A percentile compares a stretch with the other conserved stretches of the same genome.
These are phyloP conservation scores for Rostrohypoxylon terebratum DNA, from an alignment of 495 filamentous ascomycete genomes.

Conservation along the genomic window DNA sequence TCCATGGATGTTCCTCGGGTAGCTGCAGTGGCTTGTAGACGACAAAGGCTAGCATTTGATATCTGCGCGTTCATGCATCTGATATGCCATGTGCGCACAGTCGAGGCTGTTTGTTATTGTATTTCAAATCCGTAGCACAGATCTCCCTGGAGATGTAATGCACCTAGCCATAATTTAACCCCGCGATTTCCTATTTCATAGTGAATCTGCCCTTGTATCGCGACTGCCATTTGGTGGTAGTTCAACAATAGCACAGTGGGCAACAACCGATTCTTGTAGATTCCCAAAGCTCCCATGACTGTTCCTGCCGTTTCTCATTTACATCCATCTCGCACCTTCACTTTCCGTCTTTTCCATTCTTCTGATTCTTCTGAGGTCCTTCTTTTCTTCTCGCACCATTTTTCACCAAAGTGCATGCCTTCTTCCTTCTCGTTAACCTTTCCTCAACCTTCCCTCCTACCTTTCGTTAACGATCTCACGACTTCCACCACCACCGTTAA, in stretches of 20 bases:
- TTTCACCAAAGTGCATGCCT: neutral
- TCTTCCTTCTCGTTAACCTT: neutral
- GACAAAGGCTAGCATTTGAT: constrained; percentile 21
- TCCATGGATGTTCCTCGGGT: constrained; percentile 26
- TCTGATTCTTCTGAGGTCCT: neutral
- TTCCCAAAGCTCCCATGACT: neutral
- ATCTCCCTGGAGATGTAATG: constrained; percentile 6
- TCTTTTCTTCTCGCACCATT: neutral
- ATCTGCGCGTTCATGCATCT: constrained; percentile 8
- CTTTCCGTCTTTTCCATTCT: neutral
- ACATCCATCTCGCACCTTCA: neutral
- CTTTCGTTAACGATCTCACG: neutral
- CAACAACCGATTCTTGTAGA: neutral
- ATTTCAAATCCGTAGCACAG: constrained; percentile 22
- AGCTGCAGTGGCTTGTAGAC: constrained; percentile 20
- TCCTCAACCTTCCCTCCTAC: neutral
- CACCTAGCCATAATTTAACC: constrained; percentile 10
- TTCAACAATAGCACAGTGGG: constrained; percentile 1
- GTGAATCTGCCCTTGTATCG: neutral
- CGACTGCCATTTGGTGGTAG: neutral
- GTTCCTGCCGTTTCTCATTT: neutral
- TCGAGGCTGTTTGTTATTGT: constrained; percentile 21
- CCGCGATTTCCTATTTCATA: constrained; percentile 22
- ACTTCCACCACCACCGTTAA: neutral
- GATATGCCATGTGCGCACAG: constrained; percentile 21